phyloP scores from a whole-genome alignment of 768 basidiomycete species.

The Tricholoma flavovirens region DNA sequence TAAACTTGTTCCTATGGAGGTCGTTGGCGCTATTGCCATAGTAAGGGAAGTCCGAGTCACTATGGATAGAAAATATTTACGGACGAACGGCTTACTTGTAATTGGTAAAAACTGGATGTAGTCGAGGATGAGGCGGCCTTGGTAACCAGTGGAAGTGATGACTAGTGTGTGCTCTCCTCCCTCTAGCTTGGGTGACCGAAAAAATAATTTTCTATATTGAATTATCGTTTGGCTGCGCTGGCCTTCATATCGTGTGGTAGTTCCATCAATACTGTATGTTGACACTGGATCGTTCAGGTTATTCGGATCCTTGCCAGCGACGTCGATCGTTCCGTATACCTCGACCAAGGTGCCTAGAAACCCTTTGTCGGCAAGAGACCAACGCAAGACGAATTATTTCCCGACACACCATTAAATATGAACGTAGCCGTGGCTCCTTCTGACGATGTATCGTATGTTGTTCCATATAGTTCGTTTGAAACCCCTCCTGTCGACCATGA shows the following conservation, averaged over 20 bases:
- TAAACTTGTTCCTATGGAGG: neutral
- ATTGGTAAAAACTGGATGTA: conserved; percentile 12
- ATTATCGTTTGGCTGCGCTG: neutral
- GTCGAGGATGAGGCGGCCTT: conserved; percentile 19
- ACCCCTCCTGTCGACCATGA: neutral
- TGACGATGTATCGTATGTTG: neutral
- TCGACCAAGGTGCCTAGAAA: neutral
- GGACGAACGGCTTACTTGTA: neutral
- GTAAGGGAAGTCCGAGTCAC: too few species aligned
- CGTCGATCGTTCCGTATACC: neutral
- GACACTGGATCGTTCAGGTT: neutral
- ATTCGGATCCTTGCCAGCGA: neutral
- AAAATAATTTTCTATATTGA: neutral
- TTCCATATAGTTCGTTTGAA: neutral
- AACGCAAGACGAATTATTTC: neutral
- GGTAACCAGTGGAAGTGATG: conserved; percentile 11
- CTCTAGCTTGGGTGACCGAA: conserved; percentile 15
- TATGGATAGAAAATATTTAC: neutral
- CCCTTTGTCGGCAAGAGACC: neutral
- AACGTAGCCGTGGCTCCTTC: neutral
- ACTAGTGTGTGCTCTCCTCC: conserved; percentile 19
- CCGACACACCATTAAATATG: neutral
- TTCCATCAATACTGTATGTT: neutral
- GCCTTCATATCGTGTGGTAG: neutral
- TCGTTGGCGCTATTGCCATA: neutral